Conservation (phyloP, 805 yeast genomes). For the Saccharomycopsis sp. region DNA sequence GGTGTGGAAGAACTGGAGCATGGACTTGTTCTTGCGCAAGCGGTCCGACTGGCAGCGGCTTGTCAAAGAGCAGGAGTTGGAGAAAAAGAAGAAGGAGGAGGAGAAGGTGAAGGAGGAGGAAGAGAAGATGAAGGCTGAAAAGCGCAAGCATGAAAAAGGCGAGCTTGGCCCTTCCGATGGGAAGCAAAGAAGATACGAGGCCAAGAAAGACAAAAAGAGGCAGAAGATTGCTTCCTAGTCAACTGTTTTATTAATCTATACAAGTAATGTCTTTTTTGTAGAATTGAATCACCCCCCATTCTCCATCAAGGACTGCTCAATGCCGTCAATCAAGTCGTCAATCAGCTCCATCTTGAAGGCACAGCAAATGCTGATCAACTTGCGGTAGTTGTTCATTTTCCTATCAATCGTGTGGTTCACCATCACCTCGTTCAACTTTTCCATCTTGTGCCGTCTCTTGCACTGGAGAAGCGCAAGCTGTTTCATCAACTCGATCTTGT, state of each 20-base stretch:
- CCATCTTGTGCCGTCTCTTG: constrained; percentile 35
- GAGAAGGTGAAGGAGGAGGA: constrained; percentile 1
- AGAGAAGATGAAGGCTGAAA: too few relatives aligned
- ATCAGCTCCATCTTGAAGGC: constrained; percentile 74
- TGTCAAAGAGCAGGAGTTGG: constrained; percentile 42
- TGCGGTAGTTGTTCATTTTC: constrained; percentile 72
- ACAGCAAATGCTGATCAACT: constrained; percentile 66
- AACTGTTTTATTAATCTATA: too few relatives aligned
- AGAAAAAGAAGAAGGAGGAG: background rate
- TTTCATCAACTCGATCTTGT: constrained; percentile 27
- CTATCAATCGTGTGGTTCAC: constrained; percentile 36
- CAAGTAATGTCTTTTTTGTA: too few relatives aligned
- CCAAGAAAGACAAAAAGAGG: too few relatives aligned
- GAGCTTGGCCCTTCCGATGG: too few relatives aligned
- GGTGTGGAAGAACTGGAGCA: constrained; percentile 93
- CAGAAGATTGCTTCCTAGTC: too few relatives aligned
- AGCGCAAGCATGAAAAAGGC: too few relatives aligned
- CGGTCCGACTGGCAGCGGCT: constrained; percentile 74
- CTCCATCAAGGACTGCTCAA: constrained; percentile 33
- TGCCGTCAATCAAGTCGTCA: constrained; percentile 73
- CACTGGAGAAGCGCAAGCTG: constrained; percentile 46
- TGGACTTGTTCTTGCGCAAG: constrained; percentile 70
- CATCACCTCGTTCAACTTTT: constrained; percentile 43
- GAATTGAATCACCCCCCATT: too few relatives aligned
- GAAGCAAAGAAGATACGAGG: too few relatives aligned